Conservation (phyloP, 257 asterid species). For the Capsicum pubescens region DNA sequence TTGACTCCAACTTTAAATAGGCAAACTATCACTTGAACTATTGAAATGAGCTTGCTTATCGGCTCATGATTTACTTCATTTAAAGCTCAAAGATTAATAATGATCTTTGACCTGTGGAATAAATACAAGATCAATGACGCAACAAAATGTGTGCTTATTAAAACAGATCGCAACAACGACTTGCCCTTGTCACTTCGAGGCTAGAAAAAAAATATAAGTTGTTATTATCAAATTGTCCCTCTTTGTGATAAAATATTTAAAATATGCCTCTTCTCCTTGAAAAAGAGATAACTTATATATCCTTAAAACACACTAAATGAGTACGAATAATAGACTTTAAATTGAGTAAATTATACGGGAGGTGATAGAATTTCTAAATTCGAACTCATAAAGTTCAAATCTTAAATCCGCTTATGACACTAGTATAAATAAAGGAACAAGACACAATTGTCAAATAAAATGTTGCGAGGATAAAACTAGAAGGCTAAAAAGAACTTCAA, state of each 20-base stretch:
- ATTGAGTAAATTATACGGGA: not conserved
- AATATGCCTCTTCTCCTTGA: not conserved
- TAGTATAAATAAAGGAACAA: not conserved
- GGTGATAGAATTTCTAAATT: not conserved
- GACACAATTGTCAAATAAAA: not conserved
- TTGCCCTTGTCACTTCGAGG: too few relatives aligned
- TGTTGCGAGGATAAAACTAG: not conserved
- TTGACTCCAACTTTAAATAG: not conserved
- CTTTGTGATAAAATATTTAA: not conserved
- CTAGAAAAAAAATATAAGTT: too few relatives aligned
- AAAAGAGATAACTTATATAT: not conserved
- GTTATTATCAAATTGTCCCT: too few relatives aligned
- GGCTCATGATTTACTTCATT: not conserved
- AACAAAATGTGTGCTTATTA: not conserved
- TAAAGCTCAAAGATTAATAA: not conserved
- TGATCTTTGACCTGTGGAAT: not conserved
- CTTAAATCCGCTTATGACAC: not conserved
- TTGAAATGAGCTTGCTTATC: not conserved
- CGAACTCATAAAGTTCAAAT: not conserved
- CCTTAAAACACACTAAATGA: not conserved
- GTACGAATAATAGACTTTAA: not conserved
- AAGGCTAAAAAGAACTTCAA: slow-evolving; percentile 42
- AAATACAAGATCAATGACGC: not conserved
- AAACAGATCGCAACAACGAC: not conserved
- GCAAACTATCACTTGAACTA: not conserved